Percentiles rank a stretch among this genome's conserved stretches.
These are phyloP conservation scores for Coelastrella sp. DNA, from an alignment of 139 green algal species.

Conservation along the genomic window DNA sequence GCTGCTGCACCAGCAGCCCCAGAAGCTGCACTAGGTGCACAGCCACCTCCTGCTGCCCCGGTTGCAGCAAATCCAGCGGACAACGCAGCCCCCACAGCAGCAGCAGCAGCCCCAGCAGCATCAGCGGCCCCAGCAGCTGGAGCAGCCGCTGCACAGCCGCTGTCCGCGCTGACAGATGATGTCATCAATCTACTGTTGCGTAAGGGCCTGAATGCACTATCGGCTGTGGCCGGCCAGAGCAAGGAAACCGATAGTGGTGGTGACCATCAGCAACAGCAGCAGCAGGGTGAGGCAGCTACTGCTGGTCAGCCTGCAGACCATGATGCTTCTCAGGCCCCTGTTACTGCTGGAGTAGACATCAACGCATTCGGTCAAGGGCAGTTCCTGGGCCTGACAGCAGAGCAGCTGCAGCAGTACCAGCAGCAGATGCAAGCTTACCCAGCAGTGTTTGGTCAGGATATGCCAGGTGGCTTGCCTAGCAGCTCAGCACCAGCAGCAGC, in stretches of 20 bases:
- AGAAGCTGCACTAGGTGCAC: not conserved
- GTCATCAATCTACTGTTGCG: conserved; percentile 40
- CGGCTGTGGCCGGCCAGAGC: not conserved
- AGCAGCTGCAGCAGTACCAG: not conserved
- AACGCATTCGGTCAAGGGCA: not conserved
- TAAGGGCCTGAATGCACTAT: conserved; percentile 32
- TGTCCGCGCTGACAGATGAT: conserved; percentile 37
- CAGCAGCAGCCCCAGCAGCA: not conserved
- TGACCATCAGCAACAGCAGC: not conserved
- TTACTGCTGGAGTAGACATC: not conserved
- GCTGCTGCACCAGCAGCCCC: not conserved
- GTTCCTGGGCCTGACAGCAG: not conserved
- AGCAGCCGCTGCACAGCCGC: conserved; percentile 22
- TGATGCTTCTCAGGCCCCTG: not conserved
- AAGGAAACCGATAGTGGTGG: not conserved
- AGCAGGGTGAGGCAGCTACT: not conserved
- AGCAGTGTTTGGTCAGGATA: not conserved
- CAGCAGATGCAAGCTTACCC: not conserved
- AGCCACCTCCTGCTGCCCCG: not conserved
- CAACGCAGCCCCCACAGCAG: not conserved
- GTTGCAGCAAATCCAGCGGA: not conserved
- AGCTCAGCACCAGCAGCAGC: conserved; percentile 13
- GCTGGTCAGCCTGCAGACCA: not conserved
- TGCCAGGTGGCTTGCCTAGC: not conserved
- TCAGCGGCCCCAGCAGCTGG: not conserved